A percentile compares a stretch with the other conserved stretches of the same genome.
These are phyloP conservation scores for Erodium moschatum DNA, from an alignment of 441 rosid genomes.

Conservation along the genomic window DNA sequence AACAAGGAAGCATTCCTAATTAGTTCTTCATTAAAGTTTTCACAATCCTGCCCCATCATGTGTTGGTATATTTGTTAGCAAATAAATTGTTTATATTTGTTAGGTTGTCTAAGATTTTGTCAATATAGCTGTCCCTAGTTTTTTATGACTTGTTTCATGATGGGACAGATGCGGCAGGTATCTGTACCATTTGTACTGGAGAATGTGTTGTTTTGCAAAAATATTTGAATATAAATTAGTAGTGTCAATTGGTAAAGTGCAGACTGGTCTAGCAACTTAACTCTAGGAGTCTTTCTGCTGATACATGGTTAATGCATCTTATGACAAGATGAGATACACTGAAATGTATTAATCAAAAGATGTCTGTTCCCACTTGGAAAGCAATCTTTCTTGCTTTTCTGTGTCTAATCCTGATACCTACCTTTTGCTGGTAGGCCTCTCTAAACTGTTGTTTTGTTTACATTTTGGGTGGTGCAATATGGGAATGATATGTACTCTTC, in stretches of 20 bases:
- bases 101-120: background rate
- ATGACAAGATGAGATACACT: background rate
- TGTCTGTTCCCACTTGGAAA: too few relatives aligned
- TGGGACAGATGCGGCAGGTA: background rate
- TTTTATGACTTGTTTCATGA: background rate
- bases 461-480: background rate
- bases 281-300: background rate
- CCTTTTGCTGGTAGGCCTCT: too few relatives aligned
- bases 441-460: background rate
- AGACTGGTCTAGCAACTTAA: conserved; percentile 7
- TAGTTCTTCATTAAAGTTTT: background rate
- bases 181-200: background rate
- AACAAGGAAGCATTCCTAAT: background rate
- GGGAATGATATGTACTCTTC: background rate
- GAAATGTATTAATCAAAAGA: too few relatives aligned
- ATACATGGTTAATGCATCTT: background rate
- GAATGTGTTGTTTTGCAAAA: background rate
- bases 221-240: background rate
- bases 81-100: background rate
- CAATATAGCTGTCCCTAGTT: background rate
- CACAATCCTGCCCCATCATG: background rate
- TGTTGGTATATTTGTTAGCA: background rate
- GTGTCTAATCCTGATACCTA: too few relatives aligned
- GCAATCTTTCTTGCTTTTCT: too few relatives aligned
- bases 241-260: background rate